phyloP scores from a whole-genome alignment of 2,329 filamentous ascomycete genomes.

The Metarhizium album region DNA sequence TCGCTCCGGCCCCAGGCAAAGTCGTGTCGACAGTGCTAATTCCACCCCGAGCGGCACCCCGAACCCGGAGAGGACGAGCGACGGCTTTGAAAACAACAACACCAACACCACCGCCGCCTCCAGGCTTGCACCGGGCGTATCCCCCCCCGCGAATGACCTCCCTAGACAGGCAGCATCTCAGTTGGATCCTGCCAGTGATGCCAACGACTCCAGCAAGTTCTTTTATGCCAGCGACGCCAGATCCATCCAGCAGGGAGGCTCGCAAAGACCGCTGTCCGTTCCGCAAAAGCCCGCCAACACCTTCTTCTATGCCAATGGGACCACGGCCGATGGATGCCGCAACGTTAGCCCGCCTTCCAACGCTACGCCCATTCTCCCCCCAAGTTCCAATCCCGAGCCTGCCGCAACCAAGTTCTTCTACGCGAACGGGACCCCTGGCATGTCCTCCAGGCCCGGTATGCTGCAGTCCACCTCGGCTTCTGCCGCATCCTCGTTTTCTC shows the following conservation, averaged over 20 bases:
- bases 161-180: conserved; percentile 16
- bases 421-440: conserved; percentile 53
- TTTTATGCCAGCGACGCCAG: conserved; percentile 82
- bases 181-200: conserved; percentile 16
- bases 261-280: conserved; percentile 27
- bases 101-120: not conserved
- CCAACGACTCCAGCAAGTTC: conserved; percentile 50
- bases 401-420: conserved; percentile 61
- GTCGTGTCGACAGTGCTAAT: conserved; percentile 56
- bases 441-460: conserved; percentile 24
- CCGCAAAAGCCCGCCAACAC: conserved; percentile 34
- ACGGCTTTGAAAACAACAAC: conserved; percentile 30
- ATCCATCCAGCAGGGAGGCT: conserved; percentile 25
- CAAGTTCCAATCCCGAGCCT: conserved; percentile 26
- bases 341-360: conserved; percentile 19
- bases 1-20: conserved; percentile 63
- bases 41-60: conserved; percentile 57
- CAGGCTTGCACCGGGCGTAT: conserved; percentile 20
- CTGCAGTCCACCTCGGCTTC: conserved; percentile 32
- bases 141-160: conserved; percentile 21
- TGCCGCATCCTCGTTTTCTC: conserved; percentile 33
- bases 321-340: conserved; percentile 28
- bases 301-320: conserved; percentile 49
- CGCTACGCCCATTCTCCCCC: conserved; percentile 23
- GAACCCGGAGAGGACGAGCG: conserved; percentile 29